phyloP scores from a whole-genome alignment of 2,329 filamentous ascomycete species.

The Alternaria triticina region DNA sequence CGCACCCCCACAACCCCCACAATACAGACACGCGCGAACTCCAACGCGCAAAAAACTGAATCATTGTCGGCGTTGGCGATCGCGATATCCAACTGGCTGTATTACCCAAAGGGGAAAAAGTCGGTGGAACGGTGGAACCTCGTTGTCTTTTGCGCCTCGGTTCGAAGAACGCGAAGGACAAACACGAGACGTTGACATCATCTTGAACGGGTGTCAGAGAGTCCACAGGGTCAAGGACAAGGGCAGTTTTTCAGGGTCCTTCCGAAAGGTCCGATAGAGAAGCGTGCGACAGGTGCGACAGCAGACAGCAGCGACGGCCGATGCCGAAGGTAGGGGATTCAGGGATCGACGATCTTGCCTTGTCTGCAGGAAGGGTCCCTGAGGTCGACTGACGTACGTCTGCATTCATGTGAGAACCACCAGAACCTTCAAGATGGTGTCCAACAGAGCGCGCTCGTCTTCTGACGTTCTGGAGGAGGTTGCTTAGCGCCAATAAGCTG shows the following conservation, averaged over 20 bases:
- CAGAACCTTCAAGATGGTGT: neutral
- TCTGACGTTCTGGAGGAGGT: neutral
- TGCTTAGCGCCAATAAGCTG: neutral
- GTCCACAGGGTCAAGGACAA: neutral
- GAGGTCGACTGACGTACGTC: neutral
- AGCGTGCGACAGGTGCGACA: neutral
- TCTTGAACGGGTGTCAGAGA: neutral
- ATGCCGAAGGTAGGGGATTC: neutral
- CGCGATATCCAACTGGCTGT: neutral
- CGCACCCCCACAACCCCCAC: neutral
- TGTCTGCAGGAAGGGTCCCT: neutral
- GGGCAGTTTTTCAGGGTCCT: neutral
- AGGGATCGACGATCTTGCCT: neutral
- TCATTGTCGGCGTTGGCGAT: neutral
- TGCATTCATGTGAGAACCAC: neutral
- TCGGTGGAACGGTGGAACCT: neutral
- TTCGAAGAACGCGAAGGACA: neutral
- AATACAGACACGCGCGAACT: neutral
- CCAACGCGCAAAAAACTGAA: neutral
- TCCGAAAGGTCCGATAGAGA: neutral
- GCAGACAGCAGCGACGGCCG: neutral
- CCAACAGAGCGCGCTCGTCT: neutral
- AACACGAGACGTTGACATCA: conserved; percentile 4
- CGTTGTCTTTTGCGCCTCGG: neutral
- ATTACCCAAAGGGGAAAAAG: neutral